Evolutionary conservation across 2,329 filamentous ascomycete genomes (phyloP).

Genomic region (Capronia coronata): DNA sequence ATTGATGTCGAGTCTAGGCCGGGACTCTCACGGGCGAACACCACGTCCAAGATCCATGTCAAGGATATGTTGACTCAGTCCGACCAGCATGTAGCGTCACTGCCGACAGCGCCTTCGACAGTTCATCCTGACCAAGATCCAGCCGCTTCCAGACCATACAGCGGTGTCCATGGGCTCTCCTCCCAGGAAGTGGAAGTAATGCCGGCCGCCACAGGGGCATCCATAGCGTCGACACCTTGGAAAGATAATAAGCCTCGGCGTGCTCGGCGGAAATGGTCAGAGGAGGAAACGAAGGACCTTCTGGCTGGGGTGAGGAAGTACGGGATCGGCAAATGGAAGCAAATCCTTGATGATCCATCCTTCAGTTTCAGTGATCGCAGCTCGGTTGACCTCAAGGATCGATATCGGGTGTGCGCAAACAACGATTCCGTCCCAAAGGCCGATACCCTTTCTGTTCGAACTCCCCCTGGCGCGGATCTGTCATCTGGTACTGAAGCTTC

Average conservation of each 20-base stretch:
- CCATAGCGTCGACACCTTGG: conserved; percentile 31
- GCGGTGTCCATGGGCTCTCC: background rate
- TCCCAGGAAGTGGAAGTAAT: conserved; percentile 6
- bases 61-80: conserved; percentile 25
- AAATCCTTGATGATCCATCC: conserved; percentile 52
- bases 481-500: conserved; percentile 14
- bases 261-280: conserved; percentile 50
- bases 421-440: conserved; percentile 36
- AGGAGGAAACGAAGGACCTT: conserved; percentile 55
- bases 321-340: conserved; percentile 60
- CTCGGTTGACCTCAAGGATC: conserved; percentile 59
- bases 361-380: conserved; percentile 51
- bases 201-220: conserved; percentile 16
- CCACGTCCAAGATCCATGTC: conserved; percentile 28
- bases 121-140: conserved; percentile 1
- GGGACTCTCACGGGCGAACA: conserved; percentile 9
- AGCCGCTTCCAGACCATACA: background rate
- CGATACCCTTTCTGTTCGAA: conserved; percentile 3
- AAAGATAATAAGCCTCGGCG: conserved; percentile 41
- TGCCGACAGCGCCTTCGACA: background rate
- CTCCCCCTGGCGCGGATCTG: conserved; percentile 6
- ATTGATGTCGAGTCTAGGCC: conserved; percentile 47
- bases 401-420: conserved; percentile 51
- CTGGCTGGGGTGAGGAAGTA: conserved; percentile 54
- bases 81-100: conserved; percentile 3